A percentile compares a stretch with the other conserved stretches of the same genome.
These are phyloP conservation scores for Suillus clintonianus DNA, from an alignment of 768 basidiomycete species.

Conservation along the genomic window DNA sequence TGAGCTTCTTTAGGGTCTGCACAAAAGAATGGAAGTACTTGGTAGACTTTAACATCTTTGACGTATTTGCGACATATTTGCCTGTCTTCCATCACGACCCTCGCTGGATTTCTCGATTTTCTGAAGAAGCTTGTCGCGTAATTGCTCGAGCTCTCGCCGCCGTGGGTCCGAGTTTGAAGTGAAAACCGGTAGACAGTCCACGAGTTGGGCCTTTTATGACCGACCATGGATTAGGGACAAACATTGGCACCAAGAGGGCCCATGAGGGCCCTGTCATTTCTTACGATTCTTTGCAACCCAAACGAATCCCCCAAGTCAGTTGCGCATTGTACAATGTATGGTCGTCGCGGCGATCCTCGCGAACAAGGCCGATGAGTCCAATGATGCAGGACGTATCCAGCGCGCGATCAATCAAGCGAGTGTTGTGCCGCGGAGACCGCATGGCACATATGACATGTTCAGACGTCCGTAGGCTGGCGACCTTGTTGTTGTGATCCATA, in stretches of 20 bases:
- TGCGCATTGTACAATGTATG: background rate
- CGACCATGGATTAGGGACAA: background rate
- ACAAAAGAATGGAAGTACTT: slow-evolving; percentile 11
- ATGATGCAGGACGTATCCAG: background rate
- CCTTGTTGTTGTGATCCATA: background rate
- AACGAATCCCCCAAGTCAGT: background rate
- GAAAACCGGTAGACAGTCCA: background rate
- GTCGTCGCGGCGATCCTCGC: background rate
- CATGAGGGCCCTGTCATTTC: background rate
- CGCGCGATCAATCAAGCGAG: background rate
- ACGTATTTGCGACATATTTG: slow-evolving; percentile 12
- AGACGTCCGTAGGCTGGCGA: background rate
- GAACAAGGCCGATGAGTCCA: background rate
- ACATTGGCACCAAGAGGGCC: background rate
- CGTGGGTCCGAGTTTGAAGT: background rate
- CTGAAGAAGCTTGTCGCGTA: background rate
- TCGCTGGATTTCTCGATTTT: slow-evolving; percentile 3
- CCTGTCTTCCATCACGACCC: background rate
- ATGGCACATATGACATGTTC: background rate
- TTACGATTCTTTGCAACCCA: background rate
- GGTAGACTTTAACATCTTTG: slow-evolving; percentile 16
- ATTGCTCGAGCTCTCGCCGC: background rate
- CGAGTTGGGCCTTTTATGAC: background rate
- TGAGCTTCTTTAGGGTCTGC: background rate
- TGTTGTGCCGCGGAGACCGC: background rate